Conservation (phyloP, 1,284 basidiomycete genomes). For the Spongiforma sp. region DNA sequence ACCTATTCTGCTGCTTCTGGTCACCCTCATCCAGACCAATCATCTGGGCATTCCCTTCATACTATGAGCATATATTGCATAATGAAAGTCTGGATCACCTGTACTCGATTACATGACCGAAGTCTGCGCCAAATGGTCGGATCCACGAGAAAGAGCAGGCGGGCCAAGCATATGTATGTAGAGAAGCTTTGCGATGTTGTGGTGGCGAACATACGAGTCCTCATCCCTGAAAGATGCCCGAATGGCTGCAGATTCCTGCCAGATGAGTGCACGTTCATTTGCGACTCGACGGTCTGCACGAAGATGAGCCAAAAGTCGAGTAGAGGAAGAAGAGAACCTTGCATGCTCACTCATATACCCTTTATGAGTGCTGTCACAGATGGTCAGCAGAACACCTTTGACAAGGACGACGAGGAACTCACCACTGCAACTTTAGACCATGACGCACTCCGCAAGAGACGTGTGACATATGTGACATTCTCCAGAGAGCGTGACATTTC, state of each 20-base stretch:
- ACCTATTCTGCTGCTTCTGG: no score
- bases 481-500: background rate
- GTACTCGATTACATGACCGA: no score
- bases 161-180: conserved; percentile 99
- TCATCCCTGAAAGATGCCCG: conserved; percentile 98
- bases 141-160: no score
- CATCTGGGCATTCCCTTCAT: no score
- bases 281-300: no score
- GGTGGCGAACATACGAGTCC: conserved; percentile 90
- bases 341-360: conserved; percentile 89
- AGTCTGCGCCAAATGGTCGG: no score
- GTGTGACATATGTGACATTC: conserved; percentile 31
- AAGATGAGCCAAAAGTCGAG: no score
- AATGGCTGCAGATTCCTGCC: conserved; percentile 98
- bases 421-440: conserved; percentile 95
- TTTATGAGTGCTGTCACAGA: conserved; percentile 83
- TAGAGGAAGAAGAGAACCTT: no score
- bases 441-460: conserved; percentile 35
- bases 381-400: conserved; percentile 18
- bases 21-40: no score
- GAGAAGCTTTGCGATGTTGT: conserved; percentile 98
- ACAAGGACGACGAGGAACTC: conserved; percentile 24
- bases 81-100: no score
- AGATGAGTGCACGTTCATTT: conserved; percentile 97
- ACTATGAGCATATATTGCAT: no score